These are phyloP conservation scores for Salix suchowensis DNA, from an alignment of 345 rosid genomes.

Conservation along the genomic window DNA sequence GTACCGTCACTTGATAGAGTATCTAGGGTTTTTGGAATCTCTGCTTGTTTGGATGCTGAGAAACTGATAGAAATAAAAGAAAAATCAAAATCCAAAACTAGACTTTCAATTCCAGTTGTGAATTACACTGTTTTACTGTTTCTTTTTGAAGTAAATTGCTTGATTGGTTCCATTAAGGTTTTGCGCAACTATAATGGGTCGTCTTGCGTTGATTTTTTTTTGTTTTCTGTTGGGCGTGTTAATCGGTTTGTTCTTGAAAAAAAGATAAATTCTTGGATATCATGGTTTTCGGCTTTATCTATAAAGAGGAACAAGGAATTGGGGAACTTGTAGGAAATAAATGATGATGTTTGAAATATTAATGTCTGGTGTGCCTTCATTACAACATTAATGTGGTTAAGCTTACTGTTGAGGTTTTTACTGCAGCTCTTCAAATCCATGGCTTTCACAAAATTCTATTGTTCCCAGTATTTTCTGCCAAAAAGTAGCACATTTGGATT, in stretches of 20 bases:
- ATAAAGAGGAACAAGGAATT: neutral
- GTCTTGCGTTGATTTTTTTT: neutral
- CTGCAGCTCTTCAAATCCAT: conserved; percentile 53
- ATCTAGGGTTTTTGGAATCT: conserved; percentile 4
- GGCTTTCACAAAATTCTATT: conserved; percentile 40
- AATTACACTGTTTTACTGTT: neutral
- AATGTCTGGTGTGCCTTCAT: neutral
- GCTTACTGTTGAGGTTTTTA: conserved; percentile 17
- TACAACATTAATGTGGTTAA: neutral
- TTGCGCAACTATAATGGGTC: neutral
- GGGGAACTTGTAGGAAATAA: neutral
- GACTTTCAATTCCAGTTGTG: neutral
- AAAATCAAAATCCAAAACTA: neutral
- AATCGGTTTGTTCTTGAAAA: neutral
- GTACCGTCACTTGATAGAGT: neutral
- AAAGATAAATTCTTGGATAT: neutral
- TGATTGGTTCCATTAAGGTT: neutral
- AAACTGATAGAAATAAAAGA: neutral
- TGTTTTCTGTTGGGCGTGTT: neutral
- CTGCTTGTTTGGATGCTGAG: neutral
- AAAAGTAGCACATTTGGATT: conserved; percentile 36
- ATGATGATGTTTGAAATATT: neutral
- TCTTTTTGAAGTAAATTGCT: neutral
- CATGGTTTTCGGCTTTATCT: neutral
- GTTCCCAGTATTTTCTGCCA: conserved; percentile 33